Evolutionary conservation across 208 protist species (phyloP), one percentile per base, ranked within the genome.

Genomic region (Trypanosoma mega): DNA sequence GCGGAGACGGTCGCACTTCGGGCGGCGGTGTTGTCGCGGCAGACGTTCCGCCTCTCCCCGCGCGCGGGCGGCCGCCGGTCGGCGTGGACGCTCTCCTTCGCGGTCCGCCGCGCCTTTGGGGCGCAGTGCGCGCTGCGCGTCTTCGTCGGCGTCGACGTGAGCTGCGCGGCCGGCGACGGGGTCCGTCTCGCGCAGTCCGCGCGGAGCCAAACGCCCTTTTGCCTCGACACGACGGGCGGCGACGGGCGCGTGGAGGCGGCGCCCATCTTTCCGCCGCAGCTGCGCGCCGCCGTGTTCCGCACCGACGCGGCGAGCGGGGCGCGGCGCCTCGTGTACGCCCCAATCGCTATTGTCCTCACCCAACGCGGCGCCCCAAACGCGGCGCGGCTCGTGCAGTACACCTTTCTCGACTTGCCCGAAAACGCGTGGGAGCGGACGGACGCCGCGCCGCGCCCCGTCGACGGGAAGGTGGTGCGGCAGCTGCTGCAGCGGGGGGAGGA

Each of bases 401-500:
- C 63, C 18, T 62, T 69, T 49, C 63, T 69, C 23, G 53, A 69
- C 27, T 33, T 39, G 34, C 34, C 34, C 8, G 34, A 39, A 12
- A 6, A 39, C 8, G 34, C 34, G 34, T 6, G 12, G 12, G 34
- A 39, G 29, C 2, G 6, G 0, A 16, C 24, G 34, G 33, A 29
- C 2, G 23, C 0, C 2, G 44, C 16, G 1, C 3, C 8, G 24
- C 51, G 34, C 11, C 41, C 20, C 2, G 46, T 48, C 58, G 67
- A 69, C 12, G 39, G 51, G 48, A 57, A 59, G 16, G 73, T 84
- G 6, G 70, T 70, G 14, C 80, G 76, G 72, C 87, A 94, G 71
- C 58, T 92, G 4, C 66, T 94, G 33, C 84, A 94, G 62, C 50
- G 79, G 1, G 82, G 82, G 33, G 24, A 8, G 0, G 79, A 94